Base-by-base conservation (phyloP, 1,284 basidiomycete species). In the Pseudozyma tsukubaensis region DNA sequence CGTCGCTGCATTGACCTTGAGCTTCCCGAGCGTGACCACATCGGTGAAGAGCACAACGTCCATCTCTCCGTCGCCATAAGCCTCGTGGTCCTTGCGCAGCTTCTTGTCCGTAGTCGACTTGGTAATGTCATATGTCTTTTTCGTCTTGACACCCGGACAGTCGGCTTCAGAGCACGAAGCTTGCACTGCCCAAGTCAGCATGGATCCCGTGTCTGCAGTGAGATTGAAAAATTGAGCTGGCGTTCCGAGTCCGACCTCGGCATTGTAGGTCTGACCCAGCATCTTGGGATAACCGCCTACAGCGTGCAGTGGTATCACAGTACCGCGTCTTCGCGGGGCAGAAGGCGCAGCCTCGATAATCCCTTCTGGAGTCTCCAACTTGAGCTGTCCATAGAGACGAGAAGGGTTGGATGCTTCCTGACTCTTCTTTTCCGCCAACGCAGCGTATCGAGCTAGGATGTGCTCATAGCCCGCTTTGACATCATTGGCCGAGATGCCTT, bases 31-130 rank as follows among this genome's bases (percentile, higher is more conserved):
- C 3, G 39, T 36, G n/a, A 72, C 64, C 4, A 57, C 42, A 43
- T 72, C 70, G 16, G 10, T 34, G 50, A 36, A 67, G 1, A 72
- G 53, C n/a, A 13, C 47, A 12, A 72, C 29, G 18, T 72, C 70
- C 48, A 61, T 59, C 64, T 72, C 70, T 14, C 70, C 70, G 34
- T 72, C 70, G 3, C 70, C 70, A 29, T 72, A 72, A 24, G 64
- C 59, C 43, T 72, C 70, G 49, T 72, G 70, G 18, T 59, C 64
- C 19, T 29, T 18, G 1, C 59, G 42, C 4, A 50, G 10, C 43
- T 16, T 8, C 35, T 44, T 56, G 52, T 50, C 67, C 13, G 54
- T 48, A 18, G 1, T 48, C 10, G 70, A 72, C 29, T 56, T 49
- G 19, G 16, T 40, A 9, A 64, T 35, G 35, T 63, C 42, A 53